Conservation (phyloP, 2,329 filamentous ascomycete genomes). For the Claviceps arundinis region DNA sequence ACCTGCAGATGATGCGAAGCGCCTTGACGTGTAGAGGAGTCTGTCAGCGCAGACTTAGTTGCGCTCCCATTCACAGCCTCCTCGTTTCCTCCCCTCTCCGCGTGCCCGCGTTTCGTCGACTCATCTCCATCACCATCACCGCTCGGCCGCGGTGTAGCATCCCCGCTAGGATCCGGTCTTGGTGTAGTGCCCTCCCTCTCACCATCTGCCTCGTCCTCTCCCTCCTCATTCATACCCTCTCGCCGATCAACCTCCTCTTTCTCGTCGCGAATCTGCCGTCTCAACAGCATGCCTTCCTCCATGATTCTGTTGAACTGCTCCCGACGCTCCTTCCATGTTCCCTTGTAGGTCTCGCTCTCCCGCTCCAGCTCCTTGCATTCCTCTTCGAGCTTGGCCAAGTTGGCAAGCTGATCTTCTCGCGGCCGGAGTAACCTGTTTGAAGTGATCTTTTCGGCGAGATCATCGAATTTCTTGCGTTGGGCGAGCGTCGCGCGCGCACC, state of each 20-base stretch:
- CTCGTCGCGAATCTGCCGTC: constrained; percentile 80
- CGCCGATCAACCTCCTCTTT: constrained; percentile 86
- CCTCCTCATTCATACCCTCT: constrained; percentile 65
- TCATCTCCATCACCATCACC: constrained; percentile 25
- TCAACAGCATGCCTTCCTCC: constrained; percentile 76
- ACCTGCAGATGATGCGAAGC: constrained; percentile 5
- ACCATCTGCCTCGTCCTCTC: constrained; percentile 43
- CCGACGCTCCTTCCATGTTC: constrained; percentile 71
- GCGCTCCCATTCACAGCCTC: constrained; percentile 8
- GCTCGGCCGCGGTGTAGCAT: constrained; percentile 37
- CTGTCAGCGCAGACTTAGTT: constrained; percentile 1
- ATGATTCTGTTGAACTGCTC: constrained; percentile 83
- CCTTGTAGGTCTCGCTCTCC: constrained; percentile 69
- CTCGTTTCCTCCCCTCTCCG: constrained; percentile 15
- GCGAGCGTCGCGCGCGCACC: constrained; percentile 62
- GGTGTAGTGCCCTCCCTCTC: constrained; percentile 36
- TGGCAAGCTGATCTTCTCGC: constrained; percentile 68
- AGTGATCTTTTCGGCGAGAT: constrained; percentile 75
- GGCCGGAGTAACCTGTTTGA: constrained; percentile 66
- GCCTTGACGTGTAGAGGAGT: constrained; percentile 2
- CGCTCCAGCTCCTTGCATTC: constrained; percentile 80
- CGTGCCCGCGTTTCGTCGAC: constrained; percentile 15
- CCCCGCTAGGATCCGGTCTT: constrained; percentile 34
- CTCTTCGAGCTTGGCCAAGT: constrained; percentile 68
- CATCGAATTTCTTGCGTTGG: constrained; percentile 75